Base-by-base conservation (phyloP, 768 basidiomycete species). In the Serendipita indica region DNA sequence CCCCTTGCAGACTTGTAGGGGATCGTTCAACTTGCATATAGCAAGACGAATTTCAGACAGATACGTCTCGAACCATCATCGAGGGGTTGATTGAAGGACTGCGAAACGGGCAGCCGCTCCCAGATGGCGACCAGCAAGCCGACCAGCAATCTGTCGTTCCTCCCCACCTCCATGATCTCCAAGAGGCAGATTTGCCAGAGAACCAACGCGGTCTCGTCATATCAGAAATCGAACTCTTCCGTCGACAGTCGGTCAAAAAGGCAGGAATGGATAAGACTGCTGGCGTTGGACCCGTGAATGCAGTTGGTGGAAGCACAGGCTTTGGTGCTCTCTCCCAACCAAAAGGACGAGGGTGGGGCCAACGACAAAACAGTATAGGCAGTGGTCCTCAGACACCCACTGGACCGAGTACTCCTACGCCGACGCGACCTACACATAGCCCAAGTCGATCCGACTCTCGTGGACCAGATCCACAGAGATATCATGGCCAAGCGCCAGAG, bases 121-220 rank as follows among this genome's bases (percentile, higher is more conserved):
- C 1, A 81, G 62, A 80, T 61, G 82, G 69, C 60, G 84, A 84
- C n/a, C 75, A 81, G 35, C 79, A 81, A 57, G 84, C 88, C 71
- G 84, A 86, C 66, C 86, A 90, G 71, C 83, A 84, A 77, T 88
- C 89, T 68, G 78, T 89, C 62, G 89, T 96, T 39, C 91, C 91
- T 25, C 88, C 89, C n/a, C 96, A 99, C 72, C 78, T 98, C 18
- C 89, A 90, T 71, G 96, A 98, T 71, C 77, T 99, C 39, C 87
- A 91, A 67, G 92, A 96, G 72, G 89, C 91, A 57, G 96, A 99
- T 67, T 79, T 99, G 39, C 94, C 96, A 22, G 96, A 99, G 72
- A 89, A 89, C 0, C 75, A 81, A 65, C 85, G 94, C 33, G 90
- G 87, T 3, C 83, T 92, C 58, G 92, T 98, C 61, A 88, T 97